Conservation (phyloP, 441 rosid species). For the Erysimum cheiri region DNA sequence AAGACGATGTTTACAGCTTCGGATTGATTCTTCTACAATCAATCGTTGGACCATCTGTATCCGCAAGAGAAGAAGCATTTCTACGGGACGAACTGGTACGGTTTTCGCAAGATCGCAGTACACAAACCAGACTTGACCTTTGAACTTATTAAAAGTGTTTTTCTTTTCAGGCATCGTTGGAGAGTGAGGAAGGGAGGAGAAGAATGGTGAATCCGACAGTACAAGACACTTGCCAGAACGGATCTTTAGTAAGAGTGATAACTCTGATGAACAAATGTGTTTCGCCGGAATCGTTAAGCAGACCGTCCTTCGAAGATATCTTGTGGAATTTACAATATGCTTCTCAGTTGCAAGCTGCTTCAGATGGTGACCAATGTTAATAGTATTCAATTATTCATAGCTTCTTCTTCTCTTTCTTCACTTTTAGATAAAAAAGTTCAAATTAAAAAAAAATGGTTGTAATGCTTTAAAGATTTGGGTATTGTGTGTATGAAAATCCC, state of each 20-base stretch:
- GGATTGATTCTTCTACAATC: conserved; percentile 90
- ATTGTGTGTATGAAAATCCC: conserved; percentile 20
- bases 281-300: conserved; percentile 66
- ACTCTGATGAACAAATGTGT: conserved; percentile 87
- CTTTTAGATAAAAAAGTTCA: background rate
- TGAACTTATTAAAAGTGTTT: background rate
- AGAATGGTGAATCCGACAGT: conserved; percentile 84
- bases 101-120: background rate
- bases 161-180: conserved; percentile 71
- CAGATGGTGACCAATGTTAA: conserved; percentile 65
- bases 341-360: conserved; percentile 83
- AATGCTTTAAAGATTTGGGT: conserved; percentile 18
- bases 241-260: conserved; percentile 70
- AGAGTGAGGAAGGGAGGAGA: conserved; percentile 88
- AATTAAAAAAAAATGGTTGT: background rate
- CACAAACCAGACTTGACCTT: background rate
- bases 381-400: background rate
- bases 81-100: conserved; percentile 84
- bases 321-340: conserved; percentile 95
- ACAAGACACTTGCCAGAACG: conserved; percentile 78
- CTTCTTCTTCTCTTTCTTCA: conserved; percentile 9
- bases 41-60: conserved; percentile 77
- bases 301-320: conserved; percentile 91
- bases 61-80: conserved; percentile 83
- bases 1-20: conserved; percentile 92